These are phyloP conservation scores for Kwoniella newhampshirensis DNA, from an alignment of 768 basidiomycete genomes.

Conservation along the genomic window DNA sequence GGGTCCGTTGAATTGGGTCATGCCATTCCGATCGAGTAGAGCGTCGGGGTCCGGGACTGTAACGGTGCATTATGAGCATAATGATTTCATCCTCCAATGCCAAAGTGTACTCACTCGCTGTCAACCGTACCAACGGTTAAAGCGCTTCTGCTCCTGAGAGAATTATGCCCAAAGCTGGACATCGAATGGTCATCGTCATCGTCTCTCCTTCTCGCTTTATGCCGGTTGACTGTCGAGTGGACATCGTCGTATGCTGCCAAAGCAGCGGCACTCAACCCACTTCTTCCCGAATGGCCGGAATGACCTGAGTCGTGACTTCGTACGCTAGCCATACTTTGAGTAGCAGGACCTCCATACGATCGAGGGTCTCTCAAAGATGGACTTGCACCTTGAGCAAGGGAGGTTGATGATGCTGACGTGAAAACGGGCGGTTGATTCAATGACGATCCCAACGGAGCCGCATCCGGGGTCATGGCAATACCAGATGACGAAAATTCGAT, in stretches of 20 bases:
- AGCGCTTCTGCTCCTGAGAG: constrained; percentile 39
- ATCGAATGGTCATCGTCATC: constrained; percentile 53
- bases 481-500: constrained; percentile 22
- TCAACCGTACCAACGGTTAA: constrained; percentile 50
- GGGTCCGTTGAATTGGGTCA: constrained; percentile 23
- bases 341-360: constrained; percentile 10
- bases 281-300: constrained; percentile 13
- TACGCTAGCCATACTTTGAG: constrained; percentile 9
- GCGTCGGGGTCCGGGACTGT: constrained; percentile 49
- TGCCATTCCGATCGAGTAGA: constrained; percentile 28
- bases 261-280: constrained; percentile 18
- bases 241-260: constrained; percentile 20
- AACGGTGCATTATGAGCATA: constrained; percentile 2
- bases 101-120: constrained; percentile 48
- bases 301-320: constrained; percentile 22
- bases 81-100: neutral
- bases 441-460: neutral
- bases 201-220: constrained; percentile 52
- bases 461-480: neutral
- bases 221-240: constrained; percentile 17
- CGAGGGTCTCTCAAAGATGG: constrained; percentile 9
- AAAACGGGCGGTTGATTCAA: neutral
- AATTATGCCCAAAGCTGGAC: constrained; percentile 42
- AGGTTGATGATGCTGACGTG: constrained; percentile 1
- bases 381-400: neutral